Conservation (phyloP, 345 rosid species). For the Crucihimalaya himalaica region DNA sequence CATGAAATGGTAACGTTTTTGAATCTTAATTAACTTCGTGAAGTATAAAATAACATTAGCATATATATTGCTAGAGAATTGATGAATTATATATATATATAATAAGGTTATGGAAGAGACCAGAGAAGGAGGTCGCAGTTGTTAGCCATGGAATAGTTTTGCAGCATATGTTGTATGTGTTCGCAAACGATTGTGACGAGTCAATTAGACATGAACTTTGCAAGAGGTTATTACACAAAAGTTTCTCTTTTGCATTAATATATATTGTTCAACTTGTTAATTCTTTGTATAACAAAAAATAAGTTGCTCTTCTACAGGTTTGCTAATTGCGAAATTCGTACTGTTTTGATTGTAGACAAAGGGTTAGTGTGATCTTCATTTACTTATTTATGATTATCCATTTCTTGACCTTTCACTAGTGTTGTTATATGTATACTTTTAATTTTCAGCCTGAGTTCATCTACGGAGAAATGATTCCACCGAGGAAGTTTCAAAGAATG, state of each 20-base stretch:
- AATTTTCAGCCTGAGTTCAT: slow-evolving; percentile 22
- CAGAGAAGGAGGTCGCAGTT: slow-evolving; percentile 44
- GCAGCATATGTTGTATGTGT: slow-evolving; percentile 43
- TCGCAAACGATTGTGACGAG: slow-evolving; percentile 39
- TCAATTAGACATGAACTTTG: slow-evolving; percentile 32
- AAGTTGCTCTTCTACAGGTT: slow-evolving; percentile 27
- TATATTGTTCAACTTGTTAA: neutral
- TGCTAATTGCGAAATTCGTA: slow-evolving; percentile 42
- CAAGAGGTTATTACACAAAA: slow-evolving; percentile 31
- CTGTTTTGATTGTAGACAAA: slow-evolving; percentile 42
- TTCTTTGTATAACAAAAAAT: neutral
- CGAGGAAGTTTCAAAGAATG: slow-evolving; percentile 24
- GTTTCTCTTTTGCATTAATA: neutral
- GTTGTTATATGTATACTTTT: neutral
- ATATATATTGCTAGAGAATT: neutral
- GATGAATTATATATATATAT: neutral
- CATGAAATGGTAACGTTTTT: slow-evolving; percentile 39
- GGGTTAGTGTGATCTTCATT: slow-evolving; percentile 23
- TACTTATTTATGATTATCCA: neutral
- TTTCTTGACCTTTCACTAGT: slow-evolving; percentile 2
- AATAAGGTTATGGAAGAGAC: slow-evolving; percentile 43
- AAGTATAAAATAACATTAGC: neutral
- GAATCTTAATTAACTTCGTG: neutral
- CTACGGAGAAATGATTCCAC: slow-evolving; percentile 20
- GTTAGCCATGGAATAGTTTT: slow-evolving; percentile 46